A percentile compares a stretch with the other conserved stretches of the same genome.
Evolutionary conservation across 2,329 filamentous ascomycete genomes (phyloP).

Genomic region (Diaporthe citrichinensis): DNA sequence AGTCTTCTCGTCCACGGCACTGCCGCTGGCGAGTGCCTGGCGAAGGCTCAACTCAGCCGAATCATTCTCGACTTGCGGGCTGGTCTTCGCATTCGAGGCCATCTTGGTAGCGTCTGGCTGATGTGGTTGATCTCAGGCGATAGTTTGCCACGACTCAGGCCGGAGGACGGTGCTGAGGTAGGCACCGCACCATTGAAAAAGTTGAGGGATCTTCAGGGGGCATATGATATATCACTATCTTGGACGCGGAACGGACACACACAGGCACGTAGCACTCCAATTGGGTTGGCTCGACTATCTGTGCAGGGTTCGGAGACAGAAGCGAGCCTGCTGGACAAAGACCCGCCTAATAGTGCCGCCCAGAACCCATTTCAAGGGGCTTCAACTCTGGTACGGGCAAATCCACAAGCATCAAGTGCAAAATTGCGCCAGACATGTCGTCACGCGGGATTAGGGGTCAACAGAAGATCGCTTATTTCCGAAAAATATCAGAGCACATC

Average conservation of each 20-base stretch:
- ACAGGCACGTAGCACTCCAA: neutral
- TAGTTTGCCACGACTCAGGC: slow-evolving; percentile 8
- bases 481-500: neutral
- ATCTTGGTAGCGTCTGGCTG: neutral
- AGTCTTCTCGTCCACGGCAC: slow-evolving; percentile 24
- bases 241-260: neutral
- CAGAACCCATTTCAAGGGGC: neutral
- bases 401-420: neutral
- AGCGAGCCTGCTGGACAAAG: neutral
- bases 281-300: neutral
- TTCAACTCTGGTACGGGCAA: neutral
- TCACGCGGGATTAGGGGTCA: neutral
- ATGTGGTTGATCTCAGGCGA: no score
- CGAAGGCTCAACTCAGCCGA: neutral
- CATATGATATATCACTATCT: slow-evolving; percentile 19
- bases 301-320: slow-evolving; percentile 7
- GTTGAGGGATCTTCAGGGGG: slow-evolving; percentile 4
- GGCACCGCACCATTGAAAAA: neutral
- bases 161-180: neutral
- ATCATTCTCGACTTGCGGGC: neutral
- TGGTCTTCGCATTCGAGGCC: neutral
- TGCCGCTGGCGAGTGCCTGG: slow-evolving; percentile 7
- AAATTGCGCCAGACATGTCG: neutral
- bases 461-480: neutral
- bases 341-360: slow-evolving; percentile 11